These are phyloP conservation scores for Amylostereum chailletii DNA, from an alignment of 1,284 basidiomycete species.

Conservation along the genomic window DNA sequence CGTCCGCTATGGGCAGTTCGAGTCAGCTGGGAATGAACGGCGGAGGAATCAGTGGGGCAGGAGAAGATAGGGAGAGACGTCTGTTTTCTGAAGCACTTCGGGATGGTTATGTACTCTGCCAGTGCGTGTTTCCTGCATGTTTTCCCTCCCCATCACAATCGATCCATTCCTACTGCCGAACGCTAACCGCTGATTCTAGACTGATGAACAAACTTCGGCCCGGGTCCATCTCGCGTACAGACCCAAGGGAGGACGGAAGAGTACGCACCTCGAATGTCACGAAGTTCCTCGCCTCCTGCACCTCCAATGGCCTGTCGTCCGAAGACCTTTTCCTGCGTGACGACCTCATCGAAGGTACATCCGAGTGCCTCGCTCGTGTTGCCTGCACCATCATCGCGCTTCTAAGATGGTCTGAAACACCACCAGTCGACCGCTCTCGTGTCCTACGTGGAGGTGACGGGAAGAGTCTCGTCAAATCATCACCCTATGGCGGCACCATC, in stretches of 20 bases:
- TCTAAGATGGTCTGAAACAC: constrained; percentile 50
- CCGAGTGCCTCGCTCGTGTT: constrained; percentile 56
- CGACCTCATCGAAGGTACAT: constrained; percentile 53
- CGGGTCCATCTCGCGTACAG: constrained; percentile 51
- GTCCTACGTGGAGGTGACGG: constrained; percentile 28
- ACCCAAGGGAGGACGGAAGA: constrained; percentile 60
- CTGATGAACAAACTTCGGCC: constrained; percentile 67
- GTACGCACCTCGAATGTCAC: constrained; percentile 59
- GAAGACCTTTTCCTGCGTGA: constrained; percentile 62
- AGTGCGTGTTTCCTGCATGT: constrained; percentile 45
- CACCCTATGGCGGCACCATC: constrained; percentile 17
- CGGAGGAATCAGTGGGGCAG: constrained; percentile 31
- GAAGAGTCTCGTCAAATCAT: constrained; percentile 10
- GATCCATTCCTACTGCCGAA: background rate
- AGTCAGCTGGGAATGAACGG: constrained; percentile 25
- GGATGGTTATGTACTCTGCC: constrained; percentile 83
- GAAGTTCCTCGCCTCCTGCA: constrained; percentile 64
- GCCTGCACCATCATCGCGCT: constrained; percentile 61
- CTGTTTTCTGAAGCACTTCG: constrained; percentile 66
- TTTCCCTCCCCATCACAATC: constrained; percentile 12
- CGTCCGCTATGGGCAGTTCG: constrained; percentile 27
- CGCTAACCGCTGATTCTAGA: constrained; percentile 26
- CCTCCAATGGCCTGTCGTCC: constrained; percentile 50
- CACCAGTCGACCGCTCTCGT: constrained; percentile 33
- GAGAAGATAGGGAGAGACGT: constrained; percentile 67